These are phyloP conservation scores for Orychophragmus violaceus DNA, from an alignment of 345 rosid species.

Conservation along the genomic window DNA sequence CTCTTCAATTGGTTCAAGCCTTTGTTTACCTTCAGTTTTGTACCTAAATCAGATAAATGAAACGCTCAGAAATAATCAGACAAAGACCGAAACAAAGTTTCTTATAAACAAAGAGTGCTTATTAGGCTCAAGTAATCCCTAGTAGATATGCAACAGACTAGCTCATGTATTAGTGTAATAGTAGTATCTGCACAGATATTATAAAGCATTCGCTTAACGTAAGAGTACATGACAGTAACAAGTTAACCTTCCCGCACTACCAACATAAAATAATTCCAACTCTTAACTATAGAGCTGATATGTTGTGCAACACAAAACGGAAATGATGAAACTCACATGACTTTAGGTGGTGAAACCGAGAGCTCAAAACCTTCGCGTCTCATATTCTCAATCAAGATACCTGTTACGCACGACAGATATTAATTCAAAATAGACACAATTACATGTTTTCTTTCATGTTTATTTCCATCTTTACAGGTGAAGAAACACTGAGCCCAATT, in stretches of 20 bases:
- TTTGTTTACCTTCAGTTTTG: slow-evolving; percentile 55
- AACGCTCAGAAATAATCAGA: background rate
- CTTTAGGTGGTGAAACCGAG: slow-evolving; percentile 95
- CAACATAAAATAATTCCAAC: background rate
- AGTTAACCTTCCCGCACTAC: background rate
- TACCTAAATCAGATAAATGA: slow-evolving; percentile 50
- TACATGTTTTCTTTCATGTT: background rate
- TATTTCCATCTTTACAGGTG: background rate
- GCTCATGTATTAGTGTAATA: background rate
- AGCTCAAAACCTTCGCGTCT: slow-evolving; percentile 97
- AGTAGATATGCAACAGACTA: background rate
- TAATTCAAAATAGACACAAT: slow-evolving; percentile 11
- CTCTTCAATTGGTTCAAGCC: slow-evolving; percentile 95
- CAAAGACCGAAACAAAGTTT: background rate
- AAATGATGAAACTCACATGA: slow-evolving; percentile 60
- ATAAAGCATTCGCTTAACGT: background rate
- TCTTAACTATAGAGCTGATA: background rate
- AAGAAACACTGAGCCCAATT: slow-evolving; percentile 8
- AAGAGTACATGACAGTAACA: background rate
- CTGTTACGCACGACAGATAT: slow-evolving; percentile 37
- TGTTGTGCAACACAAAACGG: background rate
- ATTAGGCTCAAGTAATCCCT: background rate
- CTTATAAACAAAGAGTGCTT: background rate
- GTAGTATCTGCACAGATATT: background rate
- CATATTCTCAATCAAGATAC: slow-evolving; percentile 97